phyloP scores from a whole-genome alignment of 192 early-diverging fungal species.

The Gigaspora rosea region DNA sequence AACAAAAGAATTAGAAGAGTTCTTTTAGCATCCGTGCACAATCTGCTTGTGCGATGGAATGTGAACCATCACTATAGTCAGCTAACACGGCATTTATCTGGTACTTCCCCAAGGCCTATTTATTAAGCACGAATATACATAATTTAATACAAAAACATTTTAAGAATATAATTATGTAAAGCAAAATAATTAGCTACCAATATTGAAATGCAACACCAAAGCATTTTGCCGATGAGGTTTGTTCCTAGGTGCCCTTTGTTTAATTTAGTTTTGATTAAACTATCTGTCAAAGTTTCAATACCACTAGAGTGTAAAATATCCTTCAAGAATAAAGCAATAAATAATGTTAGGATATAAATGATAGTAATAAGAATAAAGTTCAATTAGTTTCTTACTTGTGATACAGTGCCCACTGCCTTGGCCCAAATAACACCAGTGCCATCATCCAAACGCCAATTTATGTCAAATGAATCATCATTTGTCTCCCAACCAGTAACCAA shows the following conservation, averaged over 20 bases:
- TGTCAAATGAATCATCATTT: background rate
- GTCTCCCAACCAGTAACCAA: background rate
- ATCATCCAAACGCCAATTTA: conserved; percentile 2
- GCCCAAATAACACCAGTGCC: background rate
- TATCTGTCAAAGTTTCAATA: background rate
- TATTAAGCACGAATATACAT: no score
- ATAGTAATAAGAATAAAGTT: background rate
- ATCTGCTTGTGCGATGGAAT: background rate
- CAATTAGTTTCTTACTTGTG: background rate
- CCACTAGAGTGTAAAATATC: background rate
- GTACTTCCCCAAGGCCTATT: background rate
- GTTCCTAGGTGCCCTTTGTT: background rate
- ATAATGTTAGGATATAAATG: background rate
- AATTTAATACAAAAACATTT: background rate
- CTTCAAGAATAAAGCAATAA: background rate
- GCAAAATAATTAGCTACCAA: background rate
- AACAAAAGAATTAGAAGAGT: background rate
- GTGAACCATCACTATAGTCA: background rate
- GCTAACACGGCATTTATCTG: background rate
- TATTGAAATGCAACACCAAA: conserved; percentile 1
- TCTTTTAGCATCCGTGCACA: background rate
- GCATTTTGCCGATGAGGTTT: background rate
- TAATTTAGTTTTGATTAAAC: background rate
- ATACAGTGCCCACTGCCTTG: background rate
- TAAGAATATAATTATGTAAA: background rate